Evolutionary conservation across 202 grass and related monocot species (phyloP), one percentile per base, ranked within the genome.

Genomic region (Carex sylvatica): DNA sequence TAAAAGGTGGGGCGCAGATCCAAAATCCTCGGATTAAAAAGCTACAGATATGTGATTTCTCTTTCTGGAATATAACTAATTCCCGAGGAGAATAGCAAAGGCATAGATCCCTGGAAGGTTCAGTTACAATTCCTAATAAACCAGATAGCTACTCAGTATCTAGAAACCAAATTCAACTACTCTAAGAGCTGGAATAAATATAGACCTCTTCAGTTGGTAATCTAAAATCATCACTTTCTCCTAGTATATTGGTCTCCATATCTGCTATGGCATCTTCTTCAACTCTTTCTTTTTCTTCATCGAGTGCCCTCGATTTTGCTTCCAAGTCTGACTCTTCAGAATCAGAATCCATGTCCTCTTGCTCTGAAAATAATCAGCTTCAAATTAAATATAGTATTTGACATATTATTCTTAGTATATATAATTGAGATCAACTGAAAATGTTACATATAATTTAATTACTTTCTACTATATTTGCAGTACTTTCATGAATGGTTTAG

Each of bases 211-310:
- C 56, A 0, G 86, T 98, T 23, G 96, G 96, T 83, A 98, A 86
- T 67, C 69, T 92, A 80, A 98, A 98, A 36, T 95, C 92, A 80
- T 98, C 92, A 82, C 80, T 91, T 69, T 98, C 96, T 74, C 82
- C 87, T 83, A 70, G 92, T 74, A 98, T 92, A 74, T 95, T 95
- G 66, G 83, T 83, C 85, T 74, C 30, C 84, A 98, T 81, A 54
- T 98, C 96, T 13, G 90, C 91, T 6, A 81, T 86, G 28, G 91
- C 96, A 0, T 89, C 96, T 81, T 86, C 76, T 71, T 93, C 91
- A 2, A 10, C 85, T 82, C 84, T 87, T 36, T 49, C 67, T 55
- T 81, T 86, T n/a, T 65, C 86, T 59, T 90, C 83, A 72, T 98
- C 96, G 14, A 98, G 78, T 66, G 92, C 93, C 65, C 63, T 80